Conservation (phyloP, 768 basidiomycete genomes). For the Mrakia gelida region DNA sequence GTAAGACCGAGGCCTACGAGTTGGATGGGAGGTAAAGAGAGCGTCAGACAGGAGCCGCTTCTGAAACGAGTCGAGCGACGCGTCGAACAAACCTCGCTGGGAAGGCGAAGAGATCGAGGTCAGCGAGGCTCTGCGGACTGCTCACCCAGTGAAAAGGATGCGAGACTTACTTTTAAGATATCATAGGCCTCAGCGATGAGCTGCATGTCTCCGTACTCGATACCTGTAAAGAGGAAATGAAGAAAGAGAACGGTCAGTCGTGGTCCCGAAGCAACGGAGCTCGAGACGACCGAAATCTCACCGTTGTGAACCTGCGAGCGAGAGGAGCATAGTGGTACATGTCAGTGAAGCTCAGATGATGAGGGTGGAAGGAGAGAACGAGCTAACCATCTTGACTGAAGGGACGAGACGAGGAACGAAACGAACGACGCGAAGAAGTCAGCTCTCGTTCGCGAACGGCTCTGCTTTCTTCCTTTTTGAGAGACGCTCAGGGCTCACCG, state of each 20-base stretch:
- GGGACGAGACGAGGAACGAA: background rate
- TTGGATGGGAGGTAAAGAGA: too few relatives aligned
- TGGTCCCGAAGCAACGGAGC: too few relatives aligned
- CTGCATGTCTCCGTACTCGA: constrained; percentile 99
- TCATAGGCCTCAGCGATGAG: constrained; percentile 98
- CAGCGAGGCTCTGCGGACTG: background rate
- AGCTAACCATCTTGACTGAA: constrained; percentile 79
- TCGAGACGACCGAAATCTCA: background rate
- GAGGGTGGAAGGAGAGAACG: background rate
- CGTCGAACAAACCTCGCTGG: background rate
- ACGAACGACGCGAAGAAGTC: background rate
- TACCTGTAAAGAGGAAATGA: constrained; percentile 51
- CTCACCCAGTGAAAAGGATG: background rate
- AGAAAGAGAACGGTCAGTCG: background rate
- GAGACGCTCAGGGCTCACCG: constrained; percentile 19
- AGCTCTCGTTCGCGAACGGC: background rate
- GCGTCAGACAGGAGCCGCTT: too few relatives aligned
- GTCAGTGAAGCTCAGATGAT: too few relatives aligned
- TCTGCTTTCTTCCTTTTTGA: background rate
- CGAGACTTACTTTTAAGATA: constrained; percentile 51
- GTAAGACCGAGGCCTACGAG: constrained; percentile 69
- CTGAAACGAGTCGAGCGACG: background rate
- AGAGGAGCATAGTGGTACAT: background rate
- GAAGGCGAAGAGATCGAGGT: background rate
- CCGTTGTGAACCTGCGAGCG: constrained; percentile 70